A percentile compares a stretch with the other conserved stretches of the same genome.
Conservation (phyloP, 345 rosid species). For the Lepidium sativum region DNA sequence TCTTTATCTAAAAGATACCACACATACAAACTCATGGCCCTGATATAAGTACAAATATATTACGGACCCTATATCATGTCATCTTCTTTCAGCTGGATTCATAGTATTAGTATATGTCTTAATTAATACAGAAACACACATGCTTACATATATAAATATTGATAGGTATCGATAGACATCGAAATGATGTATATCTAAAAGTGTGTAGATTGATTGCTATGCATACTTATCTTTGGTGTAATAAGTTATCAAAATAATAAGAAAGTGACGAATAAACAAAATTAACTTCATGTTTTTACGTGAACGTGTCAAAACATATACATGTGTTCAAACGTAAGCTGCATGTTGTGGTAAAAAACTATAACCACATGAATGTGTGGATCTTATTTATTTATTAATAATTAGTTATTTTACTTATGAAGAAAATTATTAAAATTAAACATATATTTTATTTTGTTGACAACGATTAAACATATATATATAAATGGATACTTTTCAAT, state of each 20-base stretch:
- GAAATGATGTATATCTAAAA: constrained; percentile 27
- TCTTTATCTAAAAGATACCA: constrained; percentile 22
- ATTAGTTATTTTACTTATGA: neutral
- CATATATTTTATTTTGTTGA: too few species aligned
- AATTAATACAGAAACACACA: neutral
- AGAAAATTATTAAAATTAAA: too few species aligned
- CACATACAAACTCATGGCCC: constrained; percentile 15
- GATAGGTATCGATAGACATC: neutral
- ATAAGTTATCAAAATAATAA: constrained; percentile 24
- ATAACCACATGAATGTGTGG: constrained; percentile 16
- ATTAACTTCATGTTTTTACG: constrained; percentile 14
- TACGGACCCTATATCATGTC: neutral
- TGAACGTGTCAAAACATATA: constrained; percentile 24
- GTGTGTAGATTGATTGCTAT: constrained; percentile 19
- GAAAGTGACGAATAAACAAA: constrained; percentile 14
- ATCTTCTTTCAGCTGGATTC: neutral
- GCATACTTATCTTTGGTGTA: constrained; percentile 19
- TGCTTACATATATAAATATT: neutral
- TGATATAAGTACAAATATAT: neutral
- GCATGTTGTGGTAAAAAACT: constrained; percentile 16
- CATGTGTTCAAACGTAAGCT: constrained; percentile 23
- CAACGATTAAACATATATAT: too few species aligned
- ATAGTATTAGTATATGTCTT: neutral
- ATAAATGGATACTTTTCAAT: neutral
- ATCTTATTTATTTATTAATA: neutral